These are phyloP conservation scores for Mucor mucedo DNA, from an alignment of 371 early-diverging fungal genomes.

Conservation along the genomic window DNA sequence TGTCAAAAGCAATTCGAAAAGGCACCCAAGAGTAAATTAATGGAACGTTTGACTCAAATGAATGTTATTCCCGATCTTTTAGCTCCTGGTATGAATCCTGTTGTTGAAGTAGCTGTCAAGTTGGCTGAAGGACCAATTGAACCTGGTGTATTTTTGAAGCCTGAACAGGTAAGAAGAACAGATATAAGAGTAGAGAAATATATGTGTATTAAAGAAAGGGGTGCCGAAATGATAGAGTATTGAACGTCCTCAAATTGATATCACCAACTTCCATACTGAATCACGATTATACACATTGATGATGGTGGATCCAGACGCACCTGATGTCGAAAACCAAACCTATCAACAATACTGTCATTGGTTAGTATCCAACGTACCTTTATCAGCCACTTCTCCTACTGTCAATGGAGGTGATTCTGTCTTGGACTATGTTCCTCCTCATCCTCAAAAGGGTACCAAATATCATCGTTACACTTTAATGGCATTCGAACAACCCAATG, in stretches of 20 bases:
- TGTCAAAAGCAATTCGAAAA: slow-evolving; percentile 68
- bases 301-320: slow-evolving; percentile 78
- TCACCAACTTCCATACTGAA: slow-evolving; percentile 73
- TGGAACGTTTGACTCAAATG: slow-evolving; percentile 83
- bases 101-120: slow-evolving; percentile 56
- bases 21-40: slow-evolving; percentile 63
- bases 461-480: slow-evolving; percentile 79
- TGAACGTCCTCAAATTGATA: slow-evolving; percentile 61
- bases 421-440: slow-evolving; percentile 78
- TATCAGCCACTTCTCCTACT: slow-evolving; percentile 58
- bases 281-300: slow-evolving; percentile 72
- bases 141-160: slow-evolving; percentile 62
- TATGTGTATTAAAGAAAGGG: neutral
- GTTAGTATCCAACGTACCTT: slow-evolving; percentile 68
- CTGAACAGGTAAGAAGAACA: slow-evolving; percentile 46
- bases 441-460: slow-evolving; percentile 82
- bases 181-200: slow-evolving; percentile 7
- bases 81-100: slow-evolving; percentile 55
- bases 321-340: slow-evolving; percentile 61
- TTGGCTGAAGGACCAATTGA: slow-evolving; percentile 49
- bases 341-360: slow-evolving; percentile 74
- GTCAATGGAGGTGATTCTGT: slow-evolving; percentile 60
- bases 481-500: slow-evolving; percentile 71
- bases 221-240: slow-evolving; percentile 42
- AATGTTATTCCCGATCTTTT: slow-evolving; percentile 79